Evolutionary conservation across 1,284 basidiomycete genomes (phyloP), one percentile per base, ranked within the genome.

Genomic region (Pyrrhoderma lamaoense): DNA sequence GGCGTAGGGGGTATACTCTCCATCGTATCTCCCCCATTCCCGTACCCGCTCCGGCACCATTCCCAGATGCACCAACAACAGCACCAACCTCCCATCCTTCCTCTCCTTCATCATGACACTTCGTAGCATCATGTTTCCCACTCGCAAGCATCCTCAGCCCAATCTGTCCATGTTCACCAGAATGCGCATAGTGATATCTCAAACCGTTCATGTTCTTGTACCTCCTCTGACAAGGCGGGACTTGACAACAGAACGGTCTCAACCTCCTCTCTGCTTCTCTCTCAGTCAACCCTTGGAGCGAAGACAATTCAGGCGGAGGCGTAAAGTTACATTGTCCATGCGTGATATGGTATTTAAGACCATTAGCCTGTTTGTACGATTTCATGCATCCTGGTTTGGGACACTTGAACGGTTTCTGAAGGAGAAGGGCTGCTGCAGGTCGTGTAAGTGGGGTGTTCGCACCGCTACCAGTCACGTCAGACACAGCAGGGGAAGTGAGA

Each of bases 141-240:
- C 87, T 84, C 11, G 89, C 86, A 31, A 96, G 76, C 65, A 95
- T 73, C 42, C 84, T 79, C 0, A 96, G 72, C 3, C 93, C 93
- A 47, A 90, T 77, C 8, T 86, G 83, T 8, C 93, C 93, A 65
- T 98, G 95, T 51, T 94, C 93, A 14, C 95, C 94, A 27, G 89
- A 91, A 68, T 98, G 94, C 64, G 94, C 87, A 67, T 97, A 98
- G 69, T 99, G 94, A 61, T 99, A 98, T 62, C 89, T 72, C 54
- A 96, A 70, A 0, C 93, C 93, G 66, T 96, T 96, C 93, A 96
- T 94, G 66, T 98, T 97, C 77, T 97, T 94, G 74, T 98, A 99
- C 61, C 95, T 71, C 65, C 96, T 81, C 62, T 83, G 84, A 66
- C 95, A 99, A 55, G 89, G 87, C n/a, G 85, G 84, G 13, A 93